These are phyloP conservation scores for Iberis amara DNA, from an alignment of 441 rosid species.

Conservation along the genomic window DNA sequence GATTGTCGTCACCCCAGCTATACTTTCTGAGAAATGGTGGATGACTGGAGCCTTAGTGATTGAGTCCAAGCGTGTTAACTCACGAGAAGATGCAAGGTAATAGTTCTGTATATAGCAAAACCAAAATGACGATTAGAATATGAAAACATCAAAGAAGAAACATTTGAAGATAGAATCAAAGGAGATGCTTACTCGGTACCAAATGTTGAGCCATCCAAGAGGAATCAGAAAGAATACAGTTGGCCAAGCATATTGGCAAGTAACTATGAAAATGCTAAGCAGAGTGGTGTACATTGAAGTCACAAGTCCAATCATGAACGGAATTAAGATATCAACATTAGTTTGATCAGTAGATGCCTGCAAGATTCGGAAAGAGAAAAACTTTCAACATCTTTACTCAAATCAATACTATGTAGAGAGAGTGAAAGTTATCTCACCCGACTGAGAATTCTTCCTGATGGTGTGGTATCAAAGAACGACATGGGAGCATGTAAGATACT, in stretches of 20 bases:
- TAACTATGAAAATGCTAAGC: constrained; percentile 75
- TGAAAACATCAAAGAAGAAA: not conserved
- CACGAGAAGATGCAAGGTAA: constrained; percentile 78
- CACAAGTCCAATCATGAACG: constrained; percentile 51
- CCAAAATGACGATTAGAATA: not conserved
- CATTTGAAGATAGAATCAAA: not conserved
- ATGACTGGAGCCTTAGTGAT: constrained; percentile 91
- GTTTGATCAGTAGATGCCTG: constrained; percentile 95
- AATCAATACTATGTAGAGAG: not conserved
- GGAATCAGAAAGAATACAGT: constrained; percentile 71
- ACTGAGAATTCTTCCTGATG: constrained; percentile 90
- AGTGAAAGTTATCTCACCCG: constrained; percentile 42
- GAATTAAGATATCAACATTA: constrained; percentile 75
- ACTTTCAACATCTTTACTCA: not conserved
- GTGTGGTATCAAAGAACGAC: constrained; percentile 93
- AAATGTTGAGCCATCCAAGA: constrained; percentile 74
- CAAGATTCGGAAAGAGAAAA: constrained; percentile 21
- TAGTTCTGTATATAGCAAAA: constrained; percentile 47
- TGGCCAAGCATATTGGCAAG: constrained; percentile 96
- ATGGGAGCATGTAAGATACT: constrained; percentile 92
- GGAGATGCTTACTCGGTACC: constrained; percentile 65
- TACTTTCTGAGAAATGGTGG: constrained; percentile 93
- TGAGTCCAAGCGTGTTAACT: constrained; percentile 82
- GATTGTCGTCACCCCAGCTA: constrained; percentile 83
- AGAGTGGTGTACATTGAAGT: constrained; percentile 67